A percentile compares a stretch with the other conserved stretches of the same genome.
These are phyloP conservation scores for Vitis riparia DNA, from an alignment of 164 flowering plant genomes.

Conservation along the genomic window DNA sequence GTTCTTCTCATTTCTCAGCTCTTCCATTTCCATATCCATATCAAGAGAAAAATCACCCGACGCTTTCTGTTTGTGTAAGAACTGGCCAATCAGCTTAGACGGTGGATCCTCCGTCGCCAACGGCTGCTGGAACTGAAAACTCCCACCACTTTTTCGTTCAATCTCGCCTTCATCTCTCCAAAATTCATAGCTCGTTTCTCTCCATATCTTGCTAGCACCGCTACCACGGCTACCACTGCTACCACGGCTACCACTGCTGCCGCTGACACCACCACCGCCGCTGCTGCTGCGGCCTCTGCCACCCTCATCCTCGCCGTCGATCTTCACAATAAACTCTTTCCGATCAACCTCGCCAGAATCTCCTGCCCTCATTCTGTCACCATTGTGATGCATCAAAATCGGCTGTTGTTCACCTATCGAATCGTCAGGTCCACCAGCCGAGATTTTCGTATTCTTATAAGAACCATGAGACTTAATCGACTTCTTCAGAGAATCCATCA, in stretches of 20 bases:
- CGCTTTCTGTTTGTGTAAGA: constrained; percentile 26
- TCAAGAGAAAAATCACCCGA: constrained; percentile 34
- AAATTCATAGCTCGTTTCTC: constrained; percentile 41
- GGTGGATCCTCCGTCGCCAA: constrained; percentile 28
- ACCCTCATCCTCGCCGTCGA: constrained; percentile 17
- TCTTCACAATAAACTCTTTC: constrained; percentile 30
- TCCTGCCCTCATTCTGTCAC: neutral
- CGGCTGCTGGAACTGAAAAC: constrained; percentile 10
- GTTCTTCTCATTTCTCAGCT: constrained; percentile 8
- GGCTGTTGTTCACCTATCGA: constrained; percentile 30
- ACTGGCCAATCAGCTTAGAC: constrained; percentile 38
- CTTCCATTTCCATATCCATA: constrained; percentile 42
- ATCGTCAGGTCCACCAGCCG: constrained; percentile 4
- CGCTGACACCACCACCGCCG: neutral
- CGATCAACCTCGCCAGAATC: constrained; percentile 15
- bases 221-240: neutral
- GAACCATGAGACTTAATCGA: constrained; percentile 30
- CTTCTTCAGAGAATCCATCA: constrained; percentile 25
- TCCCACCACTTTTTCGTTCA: neutral
- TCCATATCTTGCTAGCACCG: constrained; percentile 17
- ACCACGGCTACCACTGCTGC: neutral
- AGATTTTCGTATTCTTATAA: constrained; percentile 6
- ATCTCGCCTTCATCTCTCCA: constrained; percentile 12
- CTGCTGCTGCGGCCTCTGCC: neutral
- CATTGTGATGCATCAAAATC: constrained; percentile 25